Conservation (phyloP, 768 basidiomycete species). For the Kwoniella sp. region DNA sequence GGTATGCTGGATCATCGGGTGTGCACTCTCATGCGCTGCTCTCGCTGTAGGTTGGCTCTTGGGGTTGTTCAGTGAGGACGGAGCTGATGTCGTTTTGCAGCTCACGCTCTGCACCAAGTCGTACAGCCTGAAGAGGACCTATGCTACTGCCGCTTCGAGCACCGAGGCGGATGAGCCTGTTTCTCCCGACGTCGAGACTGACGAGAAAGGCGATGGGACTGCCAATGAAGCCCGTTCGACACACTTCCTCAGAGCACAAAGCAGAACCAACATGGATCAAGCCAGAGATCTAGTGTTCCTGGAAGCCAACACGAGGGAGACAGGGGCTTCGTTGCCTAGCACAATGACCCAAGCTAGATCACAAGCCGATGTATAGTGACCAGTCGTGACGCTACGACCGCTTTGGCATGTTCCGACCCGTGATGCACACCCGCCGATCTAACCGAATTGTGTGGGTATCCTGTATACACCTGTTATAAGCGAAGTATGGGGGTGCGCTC, state of each 20-base stretch:
- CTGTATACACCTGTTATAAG: no score
- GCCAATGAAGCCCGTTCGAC: no score
- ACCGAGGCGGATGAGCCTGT: background rate
- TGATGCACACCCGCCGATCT: no score
- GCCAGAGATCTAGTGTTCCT: background rate
- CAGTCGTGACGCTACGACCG: no score
- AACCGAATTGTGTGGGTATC: no score
- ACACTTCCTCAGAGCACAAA: background rate
- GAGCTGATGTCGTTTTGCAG: conserved; percentile 6
- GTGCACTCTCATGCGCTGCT: conserved; percentile 22
- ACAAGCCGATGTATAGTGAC: no score
- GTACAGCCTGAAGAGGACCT: conserved; percentile 26
- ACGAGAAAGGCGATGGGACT: conserved; percentile 3
- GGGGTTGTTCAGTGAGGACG: background rate
- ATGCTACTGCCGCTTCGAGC: background rate
- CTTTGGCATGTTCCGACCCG: no score
- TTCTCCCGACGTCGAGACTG: no score
- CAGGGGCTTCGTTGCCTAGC: conserved; percentile 5
- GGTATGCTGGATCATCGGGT: conserved; percentile 39
- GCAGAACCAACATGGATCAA: background rate
- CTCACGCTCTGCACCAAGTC: conserved; percentile 37
- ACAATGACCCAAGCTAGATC: no score
- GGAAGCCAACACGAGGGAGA: conserved; percentile 14
- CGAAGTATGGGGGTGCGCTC: no score
- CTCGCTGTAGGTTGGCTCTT: conserved; percentile 19